These are phyloP conservation scores for Fomitopsis pulvina DNA, from an alignment of 768 basidiomycete genomes.

Conservation along the genomic window DNA sequence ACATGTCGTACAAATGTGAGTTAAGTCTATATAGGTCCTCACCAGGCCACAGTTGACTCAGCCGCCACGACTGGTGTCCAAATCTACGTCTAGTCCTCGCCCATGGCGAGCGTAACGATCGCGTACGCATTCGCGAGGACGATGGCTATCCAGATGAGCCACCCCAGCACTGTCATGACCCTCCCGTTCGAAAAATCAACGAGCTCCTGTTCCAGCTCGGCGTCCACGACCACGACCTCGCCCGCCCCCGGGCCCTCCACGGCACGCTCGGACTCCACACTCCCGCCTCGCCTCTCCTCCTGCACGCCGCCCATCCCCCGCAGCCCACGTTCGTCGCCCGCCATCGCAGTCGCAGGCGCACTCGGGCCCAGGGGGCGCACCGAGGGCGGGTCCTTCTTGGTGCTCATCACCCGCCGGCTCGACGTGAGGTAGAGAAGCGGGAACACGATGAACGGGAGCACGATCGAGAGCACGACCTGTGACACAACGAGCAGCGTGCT, in stretches of 20 bases:
- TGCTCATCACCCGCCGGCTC: constrained; percentile 61
- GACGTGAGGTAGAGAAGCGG: constrained; percentile 75
- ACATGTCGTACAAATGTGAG: too few relatives aligned
- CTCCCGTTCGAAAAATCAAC: constrained; percentile 63
- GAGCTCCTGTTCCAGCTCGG: constrained; percentile 26
- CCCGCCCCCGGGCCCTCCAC: neutral
- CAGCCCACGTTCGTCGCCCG: too few relatives aligned
- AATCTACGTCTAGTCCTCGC: constrained; percentile 16
- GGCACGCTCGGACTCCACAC: neutral
- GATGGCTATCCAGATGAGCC: constrained; percentile 57
- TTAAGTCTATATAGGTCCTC: too few relatives aligned
- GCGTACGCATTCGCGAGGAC: constrained; percentile 73
- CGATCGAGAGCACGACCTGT: constrained; percentile 79
- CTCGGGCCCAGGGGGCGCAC: too few relatives aligned
- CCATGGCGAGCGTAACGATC: constrained; percentile 50
- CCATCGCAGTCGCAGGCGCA: too few relatives aligned
- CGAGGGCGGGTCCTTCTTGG: constrained; percentile 30
- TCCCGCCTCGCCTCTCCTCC: neutral
- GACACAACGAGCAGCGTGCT: constrained; percentile 76
- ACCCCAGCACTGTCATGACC: constrained; percentile 43
- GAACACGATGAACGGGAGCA: constrained; percentile 80
- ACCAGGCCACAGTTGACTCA: too few relatives aligned
- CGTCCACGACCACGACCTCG: neutral
- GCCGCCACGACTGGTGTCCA: too few relatives aligned
- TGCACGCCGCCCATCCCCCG: too few relatives aligned